Base-by-base conservation (phyloP, 1,284 basidiomycete genomes). In the Ganoderma resinaceum region DNA sequence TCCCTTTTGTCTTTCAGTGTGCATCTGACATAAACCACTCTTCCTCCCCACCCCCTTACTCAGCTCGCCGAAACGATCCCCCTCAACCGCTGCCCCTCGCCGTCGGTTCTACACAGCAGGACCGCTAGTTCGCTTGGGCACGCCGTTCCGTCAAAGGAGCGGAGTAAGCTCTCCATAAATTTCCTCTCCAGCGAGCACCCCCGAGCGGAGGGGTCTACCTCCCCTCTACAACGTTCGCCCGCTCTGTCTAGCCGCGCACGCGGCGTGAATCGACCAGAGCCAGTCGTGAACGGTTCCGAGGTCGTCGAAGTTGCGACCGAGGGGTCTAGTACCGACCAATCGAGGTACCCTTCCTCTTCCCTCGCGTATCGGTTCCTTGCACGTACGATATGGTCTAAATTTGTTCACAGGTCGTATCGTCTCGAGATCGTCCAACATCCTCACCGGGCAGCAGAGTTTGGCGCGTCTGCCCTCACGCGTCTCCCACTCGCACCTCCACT, bases 351-450 rank as follows among this genome's bases (percentile, higher is more conserved):
- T 29, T 33, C 31, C 43, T 38, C 6, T 61, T 53, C 11, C 23
- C 16, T 6, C 8, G 61, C 23, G 18, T 29, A 23, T 18, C 18
- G 57, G n/a, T 43, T 16, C 20, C 4, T 6, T 18, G 23, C 18
- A 55, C 18, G 52, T 38, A 40, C n/a, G 38, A 14, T 59, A 26
- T 38, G 37, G 12, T n/a, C 66, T 40, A 43, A 33, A 63, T 55
- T 71, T n/a, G 62, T 42, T 66, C 62, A 63, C 33, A 93, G 91
- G 80, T 84, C 87, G 2, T 95, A 94, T 77, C 85, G 89, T 61
- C 86, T 95, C 12, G 89, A 92, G 76, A 87, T 95, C 68, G 85
- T 95, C 52, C 95, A 96, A 76, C 90, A 95, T 68, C 95, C 95
- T 26, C 83, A 87, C 71, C 85, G 86, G 69, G 90, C 92, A 46